Evolutionary conservation across 2,329 filamentous ascomycete species (phyloP).

Genomic region (Penicillium sp.): DNA sequence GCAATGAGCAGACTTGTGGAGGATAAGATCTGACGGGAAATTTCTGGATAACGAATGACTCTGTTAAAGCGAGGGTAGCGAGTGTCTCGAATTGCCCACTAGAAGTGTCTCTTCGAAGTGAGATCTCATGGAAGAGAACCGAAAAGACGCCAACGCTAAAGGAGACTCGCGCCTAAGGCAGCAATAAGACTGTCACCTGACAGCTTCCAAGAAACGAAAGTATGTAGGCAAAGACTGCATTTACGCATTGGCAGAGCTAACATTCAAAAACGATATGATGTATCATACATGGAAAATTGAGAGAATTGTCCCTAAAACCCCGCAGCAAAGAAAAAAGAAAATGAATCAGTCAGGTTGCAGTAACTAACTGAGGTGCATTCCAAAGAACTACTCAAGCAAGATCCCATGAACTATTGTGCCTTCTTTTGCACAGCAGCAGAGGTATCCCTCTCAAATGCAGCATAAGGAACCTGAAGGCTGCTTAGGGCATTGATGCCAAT

Average conservation of each 20-base stretch:
- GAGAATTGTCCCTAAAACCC: conserved; percentile 12
- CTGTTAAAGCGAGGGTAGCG: conserved; percentile 7
- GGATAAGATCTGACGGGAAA: neutral
- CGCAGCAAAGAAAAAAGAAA: neutral
- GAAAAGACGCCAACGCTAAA: conserved; percentile 20
- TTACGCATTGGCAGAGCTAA: conserved; percentile 3
- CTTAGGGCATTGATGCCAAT: conserved; percentile 72
- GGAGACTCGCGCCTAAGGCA: conserved; percentile 17
- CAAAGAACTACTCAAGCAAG: conserved; percentile 4
- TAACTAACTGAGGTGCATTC: conserved; percentile 9
- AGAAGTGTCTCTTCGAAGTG: conserved; percentile 10
- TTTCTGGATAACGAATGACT: conserved; percentile 17
- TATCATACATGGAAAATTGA: conserved; percentile 23
- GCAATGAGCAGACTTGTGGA: conserved; percentile 1
- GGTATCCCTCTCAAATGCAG: conserved; percentile 94
- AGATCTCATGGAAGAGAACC: conserved; percentile 15
- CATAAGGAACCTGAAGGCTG: conserved; percentile 85
- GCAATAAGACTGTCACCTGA: conserved; percentile 22
- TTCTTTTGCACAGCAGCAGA: conserved; percentile 85
- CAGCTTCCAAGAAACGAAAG: conserved; percentile 16
- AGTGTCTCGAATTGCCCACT: neutral
- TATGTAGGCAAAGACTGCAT: neutral
- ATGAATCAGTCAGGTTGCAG: conserved; percentile 10
- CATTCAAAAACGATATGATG: conserved; percentile 12
- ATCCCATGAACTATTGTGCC: conserved; percentile 50